phyloP scores from a whole-genome alignment of 345 rosid genomes.

The Lepidium africanum region DNA sequence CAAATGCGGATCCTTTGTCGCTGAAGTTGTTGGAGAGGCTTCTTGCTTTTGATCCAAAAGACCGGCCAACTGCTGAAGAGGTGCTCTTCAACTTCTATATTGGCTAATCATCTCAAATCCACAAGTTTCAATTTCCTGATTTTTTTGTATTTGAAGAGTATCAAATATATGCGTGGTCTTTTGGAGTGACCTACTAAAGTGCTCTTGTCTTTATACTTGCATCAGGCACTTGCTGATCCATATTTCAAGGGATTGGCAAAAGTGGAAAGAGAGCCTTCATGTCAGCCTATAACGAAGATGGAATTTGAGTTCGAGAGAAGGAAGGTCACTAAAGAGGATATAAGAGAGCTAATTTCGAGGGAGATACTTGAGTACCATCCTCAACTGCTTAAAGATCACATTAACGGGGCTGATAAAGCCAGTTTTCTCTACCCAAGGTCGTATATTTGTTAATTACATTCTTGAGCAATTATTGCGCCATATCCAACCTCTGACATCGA shows the following conservation, averaged over 20 bases:
- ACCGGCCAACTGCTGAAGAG: conserved; percentile 89
- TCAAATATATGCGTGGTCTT: not conserved
- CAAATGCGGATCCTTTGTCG: conserved; percentile 79
- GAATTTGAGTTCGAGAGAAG: conserved; percentile 96
- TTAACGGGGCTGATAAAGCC: conserved; percentile 81
- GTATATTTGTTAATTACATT: not conserved
- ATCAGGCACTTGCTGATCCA: conserved; percentile 82
- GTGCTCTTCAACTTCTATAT: conserved; percentile 28
- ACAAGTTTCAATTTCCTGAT: not conserved
- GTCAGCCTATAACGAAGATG: conserved; percentile 91
- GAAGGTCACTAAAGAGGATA: conserved; percentile 85
- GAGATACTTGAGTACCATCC: conserved; percentile 96
- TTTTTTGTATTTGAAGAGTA: not conserved
- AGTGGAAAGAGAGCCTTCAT: conserved; percentile 92
- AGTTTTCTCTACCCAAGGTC: conserved; percentile 95
- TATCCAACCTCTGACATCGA: conserved; percentile 3
- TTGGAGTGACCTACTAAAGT: not conserved
- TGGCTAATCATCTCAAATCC: not conserved
- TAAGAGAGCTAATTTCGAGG: conserved; percentile 72
- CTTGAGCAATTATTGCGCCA: not conserved
- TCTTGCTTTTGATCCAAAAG: conserved; percentile 93
- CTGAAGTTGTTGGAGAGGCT: conserved; percentile 60
- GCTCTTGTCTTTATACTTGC: conserved; percentile 4
- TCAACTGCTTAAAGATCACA: conserved; percentile 74
- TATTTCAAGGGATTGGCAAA: conserved; percentile 84